A percentile compares a stretch with the other conserved stretches of the same genome.
These are phyloP conservation scores for Stephania japonica DNA, from an alignment of 164 flowering plant genomes.

Conservation along the genomic window DNA sequence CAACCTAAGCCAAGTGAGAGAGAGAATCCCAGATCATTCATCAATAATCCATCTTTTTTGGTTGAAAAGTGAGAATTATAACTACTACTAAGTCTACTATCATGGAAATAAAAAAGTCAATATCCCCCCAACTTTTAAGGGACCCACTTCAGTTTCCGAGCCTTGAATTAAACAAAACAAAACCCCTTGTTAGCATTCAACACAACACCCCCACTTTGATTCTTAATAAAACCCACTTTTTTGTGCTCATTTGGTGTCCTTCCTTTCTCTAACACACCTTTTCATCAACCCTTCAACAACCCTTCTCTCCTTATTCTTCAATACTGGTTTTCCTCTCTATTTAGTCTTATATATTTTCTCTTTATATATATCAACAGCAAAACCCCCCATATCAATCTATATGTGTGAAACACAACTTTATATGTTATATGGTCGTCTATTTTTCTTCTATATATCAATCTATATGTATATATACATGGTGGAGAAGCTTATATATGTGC, in stretches of 20 bases:
- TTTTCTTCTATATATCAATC: not conserved
- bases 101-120: not conserved
- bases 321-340: not conserved
- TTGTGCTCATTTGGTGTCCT: not conserved
- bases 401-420: not conserved
- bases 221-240: not conserved
- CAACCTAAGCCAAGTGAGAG: not conserved
- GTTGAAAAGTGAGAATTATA: not conserved
- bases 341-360: not conserved
- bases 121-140: not conserved
- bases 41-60: not conserved
- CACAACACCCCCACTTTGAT: not conserved
- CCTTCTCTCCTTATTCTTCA: not conserved
- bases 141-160: conserved; percentile 3
- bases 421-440: not conserved
- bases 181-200: not conserved
- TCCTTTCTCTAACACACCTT: not conserved
- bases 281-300: not conserved
- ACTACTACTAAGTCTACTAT: not conserved
- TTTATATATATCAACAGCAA: not conserved
- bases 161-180: not conserved
- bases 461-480: not conserved
- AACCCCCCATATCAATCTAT: not conserved
- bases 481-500: not conserved
- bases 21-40: conserved; percentile 4